Base-by-base conservation (phyloP, 2,329 filamentous ascomycete species). In the Talaromyces sp. region DNA sequence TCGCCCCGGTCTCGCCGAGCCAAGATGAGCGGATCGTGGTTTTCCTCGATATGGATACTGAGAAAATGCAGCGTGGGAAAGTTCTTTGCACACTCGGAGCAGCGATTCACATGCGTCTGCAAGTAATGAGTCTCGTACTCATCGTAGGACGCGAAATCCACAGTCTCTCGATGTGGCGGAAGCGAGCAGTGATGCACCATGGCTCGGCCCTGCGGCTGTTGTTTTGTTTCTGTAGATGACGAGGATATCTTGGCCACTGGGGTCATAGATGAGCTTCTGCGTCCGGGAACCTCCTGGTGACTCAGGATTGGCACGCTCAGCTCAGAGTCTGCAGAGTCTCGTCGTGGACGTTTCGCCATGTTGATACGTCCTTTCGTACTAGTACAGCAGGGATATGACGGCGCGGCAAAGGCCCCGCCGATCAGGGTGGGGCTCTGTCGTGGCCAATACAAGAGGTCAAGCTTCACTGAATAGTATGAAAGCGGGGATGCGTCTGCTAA, bases 81-180 rank as follows among this genome's bases (percentile, higher is more conserved):
- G 73, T 97, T 98, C 73, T 85, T 92, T 60, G 84, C 82, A 73
- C 95, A 99, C 70, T 92, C 89, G 10, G 87, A 80, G 72, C 95
- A 99, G 51, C 93, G 86, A 73, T 97, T 93, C 63, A 86, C 85
- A 74, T 98, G 95, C 25, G 84, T 81, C 71, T 91, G 88, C 66
- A 81, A 83, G 77, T 97, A 97, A 74, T 99, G 95, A 9, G 88
- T 78, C 72, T 97, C 92, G 75, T 96, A 97, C 17, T 92, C 90
- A 62, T 87, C 83, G 71, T 92, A 92, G 0, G 87, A 87, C 27
- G 79, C 72, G 75, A 99, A 98, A 4, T 82, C 80, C 59, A 95
- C 71, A 1, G 86, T 81, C 63, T 88, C 84, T 66, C 80, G 82
- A 76, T 97, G 93, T 54, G 91, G 91, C 58, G 93, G 91, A 25